These are phyloP conservation scores for apple (Malus domestica) DNA, from an alignment of 306 rosid genomes.

Conservation along the genomic window DNA sequence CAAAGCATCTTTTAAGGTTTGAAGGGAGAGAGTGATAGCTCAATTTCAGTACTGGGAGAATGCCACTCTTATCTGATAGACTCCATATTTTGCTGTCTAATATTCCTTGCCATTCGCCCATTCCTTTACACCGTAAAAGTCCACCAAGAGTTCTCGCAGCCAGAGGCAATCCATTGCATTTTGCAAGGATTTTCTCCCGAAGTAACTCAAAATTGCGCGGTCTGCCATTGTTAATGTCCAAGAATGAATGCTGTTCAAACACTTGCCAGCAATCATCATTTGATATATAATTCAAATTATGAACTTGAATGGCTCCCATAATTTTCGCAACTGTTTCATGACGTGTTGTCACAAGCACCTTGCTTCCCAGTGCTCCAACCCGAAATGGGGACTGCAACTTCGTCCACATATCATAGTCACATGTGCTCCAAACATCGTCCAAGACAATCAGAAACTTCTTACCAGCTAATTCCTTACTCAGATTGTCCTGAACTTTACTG, in stretches of 20 bases:
- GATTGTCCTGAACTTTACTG: neutral
- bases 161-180: constrained; percentile 13
- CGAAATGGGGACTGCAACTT: neutral
- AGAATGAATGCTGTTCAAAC: constrained; percentile 11
- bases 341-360: constrained; percentile 25
- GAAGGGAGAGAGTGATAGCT: constrained; percentile 17
- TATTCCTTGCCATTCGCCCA: neutral
- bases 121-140: neutral
- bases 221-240: neutral
- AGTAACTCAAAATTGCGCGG: neutral
- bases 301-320: neutral
- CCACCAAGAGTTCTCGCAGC: neutral
- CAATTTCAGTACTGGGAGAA: neutral
- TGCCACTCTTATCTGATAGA: neutral
- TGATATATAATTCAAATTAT: neutral
- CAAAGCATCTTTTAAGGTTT: constrained; percentile 23
- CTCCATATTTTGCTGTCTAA: neutral
- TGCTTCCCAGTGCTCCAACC: neutral
- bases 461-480: neutral
- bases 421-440: constrained; percentile 17
- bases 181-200: neutral
- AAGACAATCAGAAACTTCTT: neutral
- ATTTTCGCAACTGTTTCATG: neutral
- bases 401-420: neutral
- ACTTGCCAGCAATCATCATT: neutral